Percentiles rank a stretch among this genome's conserved stretches.
These are phyloP conservation scores for Yarrowia osloensis DNA, from an alignment of 805 yeast genomes.

Conservation along the genomic window DNA sequence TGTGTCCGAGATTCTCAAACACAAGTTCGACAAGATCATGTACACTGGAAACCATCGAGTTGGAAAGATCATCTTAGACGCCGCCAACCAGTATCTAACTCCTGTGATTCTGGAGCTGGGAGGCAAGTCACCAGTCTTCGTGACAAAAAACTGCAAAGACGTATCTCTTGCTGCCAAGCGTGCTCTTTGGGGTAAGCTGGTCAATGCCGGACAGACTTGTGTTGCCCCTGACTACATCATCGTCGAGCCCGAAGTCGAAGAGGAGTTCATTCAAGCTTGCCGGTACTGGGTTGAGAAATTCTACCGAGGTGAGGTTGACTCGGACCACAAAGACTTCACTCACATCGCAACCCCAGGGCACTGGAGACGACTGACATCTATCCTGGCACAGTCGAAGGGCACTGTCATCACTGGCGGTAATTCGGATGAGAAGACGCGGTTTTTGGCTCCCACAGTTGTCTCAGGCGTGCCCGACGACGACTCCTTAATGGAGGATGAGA, in stretches of 20 bases:
- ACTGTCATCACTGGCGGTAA: conserved; percentile 37
- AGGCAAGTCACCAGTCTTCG: conserved; percentile 84
- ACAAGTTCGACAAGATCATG: conserved; percentile 76
- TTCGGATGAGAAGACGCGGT: conserved; percentile 46
- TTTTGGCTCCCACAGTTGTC: conserved; percentile 70
- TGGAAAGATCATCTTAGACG: conserved; percentile 72
- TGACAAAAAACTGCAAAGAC: background rate
- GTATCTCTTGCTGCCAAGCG: conserved; percentile 52
- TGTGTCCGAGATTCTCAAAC: conserved; percentile 59
- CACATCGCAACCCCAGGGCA: conserved; percentile 63
- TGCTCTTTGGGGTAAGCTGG: conserved; percentile 75
- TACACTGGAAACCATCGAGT: conserved; percentile 81
- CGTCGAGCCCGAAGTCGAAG: conserved; percentile 59
- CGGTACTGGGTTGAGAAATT: conserved; percentile 48
- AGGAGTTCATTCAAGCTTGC: conserved; percentile 50
- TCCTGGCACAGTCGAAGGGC: conserved; percentile 42
- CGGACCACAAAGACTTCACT: conserved; percentile 47
- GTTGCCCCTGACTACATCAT: conserved; percentile 82
- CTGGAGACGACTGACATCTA: conserved; percentile 49
- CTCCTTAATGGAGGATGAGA: conserved; percentile 67
- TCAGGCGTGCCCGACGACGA: conserved; percentile 64
- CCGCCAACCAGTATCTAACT: conserved; percentile 80
- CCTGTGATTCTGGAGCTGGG: conserved; percentile 85
- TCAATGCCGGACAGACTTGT: conserved; percentile 88
- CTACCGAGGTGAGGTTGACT: conserved; percentile 38